Conservation (phyloP, 805 yeast genomes). For the Kockiozyma suomiensis region DNA sequence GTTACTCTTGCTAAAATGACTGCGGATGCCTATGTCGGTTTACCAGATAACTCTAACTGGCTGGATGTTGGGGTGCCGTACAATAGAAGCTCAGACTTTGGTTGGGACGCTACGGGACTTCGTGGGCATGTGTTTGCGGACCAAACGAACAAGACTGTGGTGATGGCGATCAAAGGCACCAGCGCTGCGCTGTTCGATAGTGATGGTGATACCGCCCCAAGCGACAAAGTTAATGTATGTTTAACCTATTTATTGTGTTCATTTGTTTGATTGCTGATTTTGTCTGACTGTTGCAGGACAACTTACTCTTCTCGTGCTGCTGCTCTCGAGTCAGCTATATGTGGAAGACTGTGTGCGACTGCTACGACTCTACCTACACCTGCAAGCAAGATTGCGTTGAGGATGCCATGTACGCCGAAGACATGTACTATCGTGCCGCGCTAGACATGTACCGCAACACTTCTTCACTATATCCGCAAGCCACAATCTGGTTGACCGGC, state of each 20-base stretch:
- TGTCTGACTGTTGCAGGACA: constrained; percentile 59
- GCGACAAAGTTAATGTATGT: constrained; percentile 67
- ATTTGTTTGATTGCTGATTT: not conserved
- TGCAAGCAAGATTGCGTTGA: constrained; percentile 91
- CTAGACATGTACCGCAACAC: constrained; percentile 80
- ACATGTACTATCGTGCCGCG: constrained; percentile 80
- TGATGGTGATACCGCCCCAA: constrained; percentile 70
- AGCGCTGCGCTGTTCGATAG: constrained; percentile 61
- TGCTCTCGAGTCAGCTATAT: constrained; percentile 91
- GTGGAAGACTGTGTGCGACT: constrained; percentile 97
- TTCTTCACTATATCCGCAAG: constrained; percentile 62
- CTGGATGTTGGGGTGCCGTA: constrained; percentile 55
- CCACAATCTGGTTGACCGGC: constrained; percentile 88
- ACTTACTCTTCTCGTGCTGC: constrained; percentile 88
- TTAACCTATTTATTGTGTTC: not conserved
- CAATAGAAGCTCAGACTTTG: constrained; percentile 54
- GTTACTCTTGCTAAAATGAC: constrained; percentile 80
- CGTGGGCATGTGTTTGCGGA: constrained; percentile 88
- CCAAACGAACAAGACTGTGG: constrained; percentile 58
- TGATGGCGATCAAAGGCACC: constrained; percentile 88
- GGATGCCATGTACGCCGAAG: constrained; percentile 70
- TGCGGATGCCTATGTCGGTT: constrained; percentile 84
- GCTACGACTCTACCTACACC: constrained; percentile 79
- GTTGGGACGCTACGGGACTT: constrained; percentile 85
- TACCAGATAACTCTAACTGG: constrained; percentile 86